Conservation (phyloP, 2,329 filamentous ascomycete species). For the Metarhizium brunneum region DNA sequence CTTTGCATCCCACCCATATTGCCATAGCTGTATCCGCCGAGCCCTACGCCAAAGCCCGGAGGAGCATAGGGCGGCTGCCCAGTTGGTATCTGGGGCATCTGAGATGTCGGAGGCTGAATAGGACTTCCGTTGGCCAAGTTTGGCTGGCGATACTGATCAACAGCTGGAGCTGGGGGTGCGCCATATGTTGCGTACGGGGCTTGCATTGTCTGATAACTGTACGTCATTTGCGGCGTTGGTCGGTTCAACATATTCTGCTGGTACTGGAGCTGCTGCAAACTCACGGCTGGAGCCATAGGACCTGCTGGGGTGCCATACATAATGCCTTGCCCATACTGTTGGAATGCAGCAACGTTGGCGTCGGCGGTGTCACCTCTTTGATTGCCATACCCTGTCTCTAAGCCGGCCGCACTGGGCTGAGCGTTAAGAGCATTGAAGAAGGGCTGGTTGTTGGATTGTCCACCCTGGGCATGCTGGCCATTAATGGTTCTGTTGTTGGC, state of each 20-base stretch:
- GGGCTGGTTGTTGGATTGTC: slow-evolving; percentile 32
- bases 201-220: slow-evolving; percentile 48
- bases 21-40: slow-evolving; percentile 35
- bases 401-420: slow-evolving; percentile 30
- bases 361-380: slow-evolving; percentile 46
- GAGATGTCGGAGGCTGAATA: slow-evolving; percentile 33
- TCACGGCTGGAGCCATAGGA: slow-evolving; percentile 36
- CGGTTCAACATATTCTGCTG: slow-evolving; percentile 50
- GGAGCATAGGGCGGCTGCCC: slow-evolving; percentile 37
- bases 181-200: slow-evolving; percentile 45
- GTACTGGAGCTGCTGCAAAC: slow-evolving; percentile 48
- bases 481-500: slow-evolving; percentile 28
- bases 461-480: slow-evolving; percentile 29
- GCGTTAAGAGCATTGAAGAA: slow-evolving; percentile 45
- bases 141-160: slow-evolving; percentile 48
- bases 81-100: slow-evolving; percentile 30
- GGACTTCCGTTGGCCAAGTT: slow-evolving; percentile 42
- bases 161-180: slow-evolving; percentile 30
- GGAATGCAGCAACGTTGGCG: slow-evolving; percentile 37
- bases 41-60: slow-evolving; percentile 40
- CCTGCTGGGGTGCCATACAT: slow-evolving; percentile 41
- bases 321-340: slow-evolving; percentile 38
- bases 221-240: slow-evolving; percentile 43
- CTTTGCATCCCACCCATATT: slow-evolving; percentile 38
- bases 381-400: slow-evolving; percentile 42